Evolutionary conservation across 2,329 filamentous ascomycete genomes (phyloP).

Genomic region (Alternaria ventricosa): DNA sequence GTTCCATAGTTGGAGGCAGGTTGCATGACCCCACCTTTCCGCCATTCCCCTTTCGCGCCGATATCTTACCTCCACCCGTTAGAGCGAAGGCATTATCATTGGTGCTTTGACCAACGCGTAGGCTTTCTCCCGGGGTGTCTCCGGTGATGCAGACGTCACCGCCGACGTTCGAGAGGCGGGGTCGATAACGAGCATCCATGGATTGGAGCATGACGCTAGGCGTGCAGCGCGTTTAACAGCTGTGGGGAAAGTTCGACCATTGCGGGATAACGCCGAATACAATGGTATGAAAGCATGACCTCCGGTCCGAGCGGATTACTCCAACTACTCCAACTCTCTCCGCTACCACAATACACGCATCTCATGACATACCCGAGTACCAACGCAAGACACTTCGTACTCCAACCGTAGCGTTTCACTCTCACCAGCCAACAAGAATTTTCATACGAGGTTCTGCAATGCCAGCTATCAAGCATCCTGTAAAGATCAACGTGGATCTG

Average conservation of each 20-base stretch:
- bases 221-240: conserved; percentile 7
- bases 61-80: conserved; percentile 1
- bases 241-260: not conserved
- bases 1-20: not conserved
- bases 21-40: conserved; percentile 9
- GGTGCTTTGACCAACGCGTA: conserved; percentile 1
- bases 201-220: conserved; percentile 16
- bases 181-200: conserved; percentile 11
- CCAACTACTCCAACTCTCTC: not conserved
- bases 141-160: conserved; percentile 21
- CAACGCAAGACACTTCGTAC: not conserved
- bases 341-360: not conserved
- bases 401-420: not conserved
- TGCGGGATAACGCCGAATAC: not conserved
- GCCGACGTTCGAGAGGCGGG: conserved; percentile 14
- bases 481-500: conserved; percentile 62
- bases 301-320: not conserved
- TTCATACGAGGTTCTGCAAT: conserved; percentile 37
- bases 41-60: conserved; percentile 4
- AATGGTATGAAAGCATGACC: not conserved
- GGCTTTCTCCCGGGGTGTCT: not conserved
- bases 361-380: not conserved
- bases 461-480: conserved; percentile 59
- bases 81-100: conserved; percentile 9
- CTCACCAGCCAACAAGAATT: not conserved